Base-by-base conservation (phyloP, 2,329 filamentous ascomycete species). In the Colletotrichum destructivum region DNA sequence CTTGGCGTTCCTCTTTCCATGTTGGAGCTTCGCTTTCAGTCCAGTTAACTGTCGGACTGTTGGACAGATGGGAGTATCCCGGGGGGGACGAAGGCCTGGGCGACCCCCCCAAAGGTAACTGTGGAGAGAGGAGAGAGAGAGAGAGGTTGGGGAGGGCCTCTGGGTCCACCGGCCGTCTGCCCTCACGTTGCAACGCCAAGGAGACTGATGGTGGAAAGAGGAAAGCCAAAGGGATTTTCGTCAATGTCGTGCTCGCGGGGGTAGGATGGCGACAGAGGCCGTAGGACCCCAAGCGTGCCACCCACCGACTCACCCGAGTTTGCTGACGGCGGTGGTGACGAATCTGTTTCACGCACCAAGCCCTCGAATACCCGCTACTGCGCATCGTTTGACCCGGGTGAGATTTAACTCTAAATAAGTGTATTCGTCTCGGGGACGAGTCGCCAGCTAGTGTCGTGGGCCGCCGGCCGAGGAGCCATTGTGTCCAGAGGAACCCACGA, bases 191-290 rank as follows among this genome's bases (percentile, higher is more conserved):
- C 63, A 68, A n/a, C 42, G 69, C 69, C 69, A 71, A 71, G 59
- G 56, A 31, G 40, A 26, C 46, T 16, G 40, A 18, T 49, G 21
- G 11, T 51, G 21, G 40, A 44, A 55, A 55, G 31, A 52, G 44
- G 35, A 40, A 55, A 59, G 40, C 38, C 46, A 62, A 21, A 69
- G 21, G 54, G 26, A 52, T 62, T 57, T 63, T 59, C 40, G 54
- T 54, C 40, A 47, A 71, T 71, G 69, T 68, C 69, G 69, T 71
- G 69, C 57, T 71, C 54, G 26, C 65, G 46, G 52, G 69, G 69
- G 59, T 62, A 51, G n/a, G n/a, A 69, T 71, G 57, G 59, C 69
- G 69, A 71, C 65, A 71, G 52, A 59, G 40, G 40, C 7, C 23
- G 44, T 38, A 38, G 21, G 46, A 26, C 26, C 26, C 26, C 26